Evolutionary conservation across 2,329 filamentous ascomycete genomes (phyloP), one percentile per base, ranked within the genome.

Genomic region (Ilyonectria mors-panacis): DNA sequence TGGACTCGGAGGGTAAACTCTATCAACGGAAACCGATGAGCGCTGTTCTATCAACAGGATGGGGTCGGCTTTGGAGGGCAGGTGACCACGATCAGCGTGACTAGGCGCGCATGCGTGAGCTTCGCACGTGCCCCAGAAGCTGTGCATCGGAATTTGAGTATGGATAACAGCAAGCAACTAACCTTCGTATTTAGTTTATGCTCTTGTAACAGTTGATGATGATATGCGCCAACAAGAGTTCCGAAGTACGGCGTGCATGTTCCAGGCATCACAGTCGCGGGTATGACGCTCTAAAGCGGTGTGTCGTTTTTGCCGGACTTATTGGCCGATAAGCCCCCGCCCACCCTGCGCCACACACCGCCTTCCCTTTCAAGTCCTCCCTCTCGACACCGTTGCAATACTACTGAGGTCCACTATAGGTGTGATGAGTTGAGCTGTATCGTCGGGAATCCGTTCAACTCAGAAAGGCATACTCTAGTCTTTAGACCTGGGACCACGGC

Each of bases 211-310:
- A 15, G 50, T 50, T 21, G 50, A 35, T 39, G 7, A 53, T 53
- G n/a, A 21, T 23, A 44, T 17, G 28, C 21, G 17, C 30, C 19
- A 9, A 37, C n/a, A 56, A 56, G 37, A 21, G 15, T 37, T 47
- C 7, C 19, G 54, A 19, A 58, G 57, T 54, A 59, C 42, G 28
- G 21, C 33, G 62, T 45, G 51, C 54, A 65, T 44, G 28, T 51
- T 70, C 69, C 59, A 76, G 73, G 73, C 73, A 75, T 72, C 74
- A 73, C 67, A 61, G 60, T 37, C 53, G 47, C 47, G 51, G 66
- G 72, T 73, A 76, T 76, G 74, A 76, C 74, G 74, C 70, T 68
- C 62, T 44, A 75, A 65, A 66, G 74, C 74, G 74, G 74, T 76
- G 69, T 67, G 39, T 7, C 17, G 17, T 19, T 76, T 75, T 67